Evolutionary conservation across 73 alveolate genomes (phyloP).

Genomic region (Tetrahymena thermophila): DNA sequence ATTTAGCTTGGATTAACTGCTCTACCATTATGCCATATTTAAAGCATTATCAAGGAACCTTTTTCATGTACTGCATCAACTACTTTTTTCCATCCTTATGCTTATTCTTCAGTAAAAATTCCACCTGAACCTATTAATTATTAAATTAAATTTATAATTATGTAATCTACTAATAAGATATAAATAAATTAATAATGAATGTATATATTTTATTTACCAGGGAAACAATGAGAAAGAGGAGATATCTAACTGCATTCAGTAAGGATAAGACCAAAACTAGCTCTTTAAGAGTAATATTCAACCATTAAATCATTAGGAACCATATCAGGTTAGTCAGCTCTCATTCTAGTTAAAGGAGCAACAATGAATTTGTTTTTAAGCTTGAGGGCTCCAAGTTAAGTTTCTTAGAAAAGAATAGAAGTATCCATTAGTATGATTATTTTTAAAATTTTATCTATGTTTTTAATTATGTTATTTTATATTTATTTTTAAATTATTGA

Average conservation of each 20-base stretch:
- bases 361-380: conserved; percentile 33
- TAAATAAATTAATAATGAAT: background rate
- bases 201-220: conserved; percentile 21
- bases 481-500: background rate
- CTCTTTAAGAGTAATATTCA: conserved; percentile 53
- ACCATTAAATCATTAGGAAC: conserved; percentile 46
- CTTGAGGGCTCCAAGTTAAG: conserved; percentile 37
- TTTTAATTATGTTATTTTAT: background rate
- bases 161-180: too few relatives aligned
- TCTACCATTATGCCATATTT: conserved; percentile 51
- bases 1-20: conserved; percentile 18
- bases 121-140: conserved; percentile 18
- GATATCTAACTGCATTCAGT: conserved; percentile 47
- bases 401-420: conserved; percentile 31
- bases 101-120: conserved; percentile 19
- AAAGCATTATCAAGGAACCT: conserved; percentile 28
- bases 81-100: conserved; percentile 40
- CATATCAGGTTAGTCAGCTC: conserved; percentile 31
- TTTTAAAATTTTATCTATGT: background rate
- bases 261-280: conserved; percentile 45
- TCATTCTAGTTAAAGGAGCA: conserved; percentile 51
- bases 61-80: conserved; percentile 29
- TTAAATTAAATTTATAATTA: background rate
- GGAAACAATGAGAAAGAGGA: conserved; percentile 37
- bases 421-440: background rate